Evolutionary conservation across 2,329 filamentous ascomycete genomes (phyloP).

Genomic region (Colletotrichum incanum): DNA sequence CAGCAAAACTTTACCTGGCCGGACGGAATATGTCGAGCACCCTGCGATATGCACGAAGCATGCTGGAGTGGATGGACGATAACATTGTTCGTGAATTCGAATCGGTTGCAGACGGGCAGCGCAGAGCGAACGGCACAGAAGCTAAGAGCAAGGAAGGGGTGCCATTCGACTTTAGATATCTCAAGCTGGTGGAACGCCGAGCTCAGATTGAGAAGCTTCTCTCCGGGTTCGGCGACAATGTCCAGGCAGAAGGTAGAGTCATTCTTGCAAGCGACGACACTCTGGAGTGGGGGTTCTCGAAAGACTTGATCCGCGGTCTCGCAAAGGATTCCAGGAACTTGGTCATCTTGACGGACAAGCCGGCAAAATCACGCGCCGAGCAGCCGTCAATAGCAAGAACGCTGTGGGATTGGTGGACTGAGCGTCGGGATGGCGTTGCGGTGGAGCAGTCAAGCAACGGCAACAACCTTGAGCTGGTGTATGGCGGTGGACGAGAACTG

Average conservation of each 20-base stretch:
- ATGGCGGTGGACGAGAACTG: slow-evolving; percentile 75
- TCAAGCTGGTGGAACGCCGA: slow-evolving; percentile 86
- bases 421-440: slow-evolving; percentile 75
- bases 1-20: slow-evolving; percentile 82
- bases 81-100: slow-evolving; percentile 94
- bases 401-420: slow-evolving; percentile 86
- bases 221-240: slow-evolving; percentile 61
- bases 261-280: slow-evolving; percentile 93
- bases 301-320: slow-evolving; percentile 81
- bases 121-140: slow-evolving; percentile 62
- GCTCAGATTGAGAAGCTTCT: slow-evolving; percentile 83
- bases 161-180: slow-evolving; percentile 91
- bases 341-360: slow-evolving; percentile 87
- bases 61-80: slow-evolving; percentile 99
- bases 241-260: slow-evolving; percentile 72
- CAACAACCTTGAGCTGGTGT: slow-evolving; percentile 77
- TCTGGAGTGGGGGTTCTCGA: slow-evolving; percentile 95
- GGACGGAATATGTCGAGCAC: slow-evolving; percentile 90
- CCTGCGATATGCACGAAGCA: slow-evolving; percentile 91
- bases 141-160: slow-evolving; percentile 71
- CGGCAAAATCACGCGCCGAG: slow-evolving; percentile 61
- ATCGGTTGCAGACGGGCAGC: slow-evolving; percentile 71
- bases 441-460: slow-evolving; percentile 69
- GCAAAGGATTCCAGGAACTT: slow-evolving; percentile 86
- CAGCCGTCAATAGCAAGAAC: slow-evolving; percentile 77